Conservation (phyloP, 1,284 basidiomycete genomes). For the Pseudozyma sp. region DNA sequence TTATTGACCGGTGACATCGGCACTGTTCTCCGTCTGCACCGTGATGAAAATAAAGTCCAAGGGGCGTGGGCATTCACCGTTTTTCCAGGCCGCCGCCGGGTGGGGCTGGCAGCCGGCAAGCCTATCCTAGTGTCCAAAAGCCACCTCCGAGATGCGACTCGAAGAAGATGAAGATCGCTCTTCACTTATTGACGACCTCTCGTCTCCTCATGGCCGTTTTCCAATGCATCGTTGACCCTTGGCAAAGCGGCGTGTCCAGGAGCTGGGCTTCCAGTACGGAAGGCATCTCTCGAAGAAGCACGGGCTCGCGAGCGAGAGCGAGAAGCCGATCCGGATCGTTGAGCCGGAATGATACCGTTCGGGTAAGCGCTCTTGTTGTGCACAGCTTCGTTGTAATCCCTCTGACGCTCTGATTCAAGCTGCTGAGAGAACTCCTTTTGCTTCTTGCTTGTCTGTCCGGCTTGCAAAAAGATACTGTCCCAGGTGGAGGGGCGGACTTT, state of each 20-base stretch:
- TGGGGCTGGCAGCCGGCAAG: no score
- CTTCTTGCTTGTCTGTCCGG: conserved; percentile 46
- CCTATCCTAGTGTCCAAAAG: no score
- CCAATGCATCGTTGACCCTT: conserved; percentile 14
- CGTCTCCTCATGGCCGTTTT: conserved; percentile 4
- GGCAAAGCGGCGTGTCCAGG: conserved; percentile 4
- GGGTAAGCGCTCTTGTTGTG: conserved; percentile 38
- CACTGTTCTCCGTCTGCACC: no score
- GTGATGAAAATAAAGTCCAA: no score
- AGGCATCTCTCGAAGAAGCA: background rate
- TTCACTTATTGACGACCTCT: conserved; percentile 26
- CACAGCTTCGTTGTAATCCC: conserved; percentile 42
- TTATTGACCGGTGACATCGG: no score
- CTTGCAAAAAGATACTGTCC: conserved; percentile 47
- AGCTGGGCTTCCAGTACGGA: conserved; percentile 31
- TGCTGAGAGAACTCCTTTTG: conserved; percentile 48
- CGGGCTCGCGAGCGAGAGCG: conserved; percentile 16
- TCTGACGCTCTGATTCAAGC: conserved; percentile 31
- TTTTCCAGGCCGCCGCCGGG: no score
- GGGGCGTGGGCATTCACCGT: no score
- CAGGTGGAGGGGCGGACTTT: conserved; percentile 56
- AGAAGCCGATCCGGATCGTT: conserved; percentile 13
- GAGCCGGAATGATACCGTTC: conserved; percentile 37
- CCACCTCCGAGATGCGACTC: no score
- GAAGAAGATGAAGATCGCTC: no score